These are phyloP conservation scores for Davidsoniella eucalypti DNA, from an alignment of 2,329 filamentous ascomycete species.

Conservation along the genomic window DNA sequence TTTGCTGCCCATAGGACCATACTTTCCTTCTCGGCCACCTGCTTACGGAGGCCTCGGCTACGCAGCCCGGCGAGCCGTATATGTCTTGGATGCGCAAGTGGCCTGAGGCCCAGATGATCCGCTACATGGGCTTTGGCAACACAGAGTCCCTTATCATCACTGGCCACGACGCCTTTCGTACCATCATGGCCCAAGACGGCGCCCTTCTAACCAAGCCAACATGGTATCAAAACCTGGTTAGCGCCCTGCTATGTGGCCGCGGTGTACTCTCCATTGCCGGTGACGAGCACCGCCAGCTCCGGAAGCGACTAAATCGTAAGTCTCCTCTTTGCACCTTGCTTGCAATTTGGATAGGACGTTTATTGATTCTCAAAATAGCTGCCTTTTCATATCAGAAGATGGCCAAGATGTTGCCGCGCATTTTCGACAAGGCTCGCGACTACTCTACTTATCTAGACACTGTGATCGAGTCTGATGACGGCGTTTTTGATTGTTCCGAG, in stretches of 20 bases:
- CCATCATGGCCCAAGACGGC: conserved; percentile 18
- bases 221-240: conserved; percentile 17
- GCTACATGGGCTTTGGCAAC: conserved; percentile 18
- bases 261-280: conserved; percentile 23
- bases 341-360: background rate
- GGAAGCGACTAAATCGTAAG: conserved; percentile 20
- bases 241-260: background rate
- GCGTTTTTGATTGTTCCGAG: conserved; percentile 14
- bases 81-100: conserved; percentile 17
- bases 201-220: conserved; percentile 20
- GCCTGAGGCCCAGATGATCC: conserved; percentile 18
- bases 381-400: conserved; percentile 21
- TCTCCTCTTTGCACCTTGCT: background rate
- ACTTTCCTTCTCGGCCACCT: conserved; percentile 26
- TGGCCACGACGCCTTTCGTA: conserved; percentile 15
- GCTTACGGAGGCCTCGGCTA: conserved; percentile 19
- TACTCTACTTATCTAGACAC: conserved; percentile 16
- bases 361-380: conserved; percentile 11
- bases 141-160: conserved; percentile 17
- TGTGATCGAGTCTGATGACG: conserved; percentile 13
- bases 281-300: conserved; percentile 21
- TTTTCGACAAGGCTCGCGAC: conserved; percentile 21
- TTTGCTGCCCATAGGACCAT: conserved; percentile 19
- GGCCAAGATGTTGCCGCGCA: conserved; percentile 20
- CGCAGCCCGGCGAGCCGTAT: conserved; percentile 16